A percentile compares a stretch with the other conserved stretches of the same genome.
Conservation (phyloP, 176 grass and related monocot species). For the Oryza glaberrima region DNA sequence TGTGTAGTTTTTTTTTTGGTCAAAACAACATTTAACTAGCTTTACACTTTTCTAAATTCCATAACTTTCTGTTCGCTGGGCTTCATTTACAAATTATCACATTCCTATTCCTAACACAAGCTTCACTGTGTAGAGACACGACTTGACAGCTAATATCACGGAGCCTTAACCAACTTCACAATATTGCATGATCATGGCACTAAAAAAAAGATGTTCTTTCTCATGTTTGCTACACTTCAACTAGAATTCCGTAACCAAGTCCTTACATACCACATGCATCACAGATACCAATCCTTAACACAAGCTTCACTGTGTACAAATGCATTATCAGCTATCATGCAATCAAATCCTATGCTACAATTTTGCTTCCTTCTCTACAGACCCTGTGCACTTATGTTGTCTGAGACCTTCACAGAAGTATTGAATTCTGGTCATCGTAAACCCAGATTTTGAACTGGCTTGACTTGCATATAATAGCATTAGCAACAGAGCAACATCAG, state of each 20-base stretch:
- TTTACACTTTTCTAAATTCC: neutral
- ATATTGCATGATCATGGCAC: neutral
- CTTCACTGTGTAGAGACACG: neutral
- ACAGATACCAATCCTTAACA: too few species aligned
- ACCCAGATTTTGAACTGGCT: neutral
- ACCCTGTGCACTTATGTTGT: neutral
- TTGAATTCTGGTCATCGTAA: neutral
- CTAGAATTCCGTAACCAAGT: neutral
- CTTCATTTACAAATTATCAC: neutral
- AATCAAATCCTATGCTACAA: conserved; percentile 13
- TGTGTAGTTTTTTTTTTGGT: neutral
- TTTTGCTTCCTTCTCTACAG: neutral
- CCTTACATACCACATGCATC: neutral
- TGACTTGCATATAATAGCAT: conserved; percentile 6
- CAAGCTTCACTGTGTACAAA: neutral
- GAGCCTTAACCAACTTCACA: conserved; percentile 1
- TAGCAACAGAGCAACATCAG: neutral
- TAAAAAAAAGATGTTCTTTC: neutral
- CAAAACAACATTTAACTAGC: neutral
- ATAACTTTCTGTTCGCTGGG: neutral
- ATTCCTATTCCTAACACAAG: neutral
- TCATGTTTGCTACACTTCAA: neutral
- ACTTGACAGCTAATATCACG: neutral
- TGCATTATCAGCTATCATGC: conserved; percentile 9
- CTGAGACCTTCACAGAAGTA: neutral